Evolutionary conservation across 768 basidiomycete species (phyloP), one percentile per base, ranked within the genome.

Genomic region (Boletus rex-veris): DNA sequence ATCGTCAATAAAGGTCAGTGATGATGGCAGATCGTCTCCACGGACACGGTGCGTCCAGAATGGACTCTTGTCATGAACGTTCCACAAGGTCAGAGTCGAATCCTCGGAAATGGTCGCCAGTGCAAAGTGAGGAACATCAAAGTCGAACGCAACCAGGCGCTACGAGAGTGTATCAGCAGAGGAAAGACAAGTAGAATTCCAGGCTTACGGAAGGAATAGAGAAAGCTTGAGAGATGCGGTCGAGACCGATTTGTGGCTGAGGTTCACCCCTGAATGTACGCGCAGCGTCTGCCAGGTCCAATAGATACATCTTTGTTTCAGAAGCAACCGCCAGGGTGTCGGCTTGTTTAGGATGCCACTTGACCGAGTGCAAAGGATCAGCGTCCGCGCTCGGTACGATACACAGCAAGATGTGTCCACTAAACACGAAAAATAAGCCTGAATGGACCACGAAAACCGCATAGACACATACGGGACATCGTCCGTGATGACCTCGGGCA

Each of bases 331-430:
- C 91, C 41, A 92, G 76, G 10, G 82, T 85, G 64, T 90, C 86
- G 3, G 81, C 77, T 52, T 92, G 84, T 67, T 87, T 89, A 12
- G 90, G 88, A 61, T 93, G 88, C 91, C 91, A 92, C 67, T 92
- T 92, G 53, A 92, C 90, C 12, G 88, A 82, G 58, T 87, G 88
- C 30, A 92, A 76, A 24, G 83, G 82, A 44, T 87, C 83, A 16
- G 70, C 65, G 49, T 79, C 77, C 30, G 74, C 74, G 39, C 67
- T 72, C 9, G 85, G 75, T 10, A 90, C 88, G 24, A 90, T 79
- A 59, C 88, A 91, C 14, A 90, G 76, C 54, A 89, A 70, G 42
- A 90, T 68, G 48, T 77, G 75, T 36, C 88, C 88, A 45, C 88
- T 90, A 55, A 31, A 64, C 43, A 57, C 19, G 40, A 58, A 28